Evolutionary conservation across 345 rosid genomes (phyloP), one percentile per base, ranked within the genome.

Genomic region (Eucalyptus camaldulensis): DNA sequence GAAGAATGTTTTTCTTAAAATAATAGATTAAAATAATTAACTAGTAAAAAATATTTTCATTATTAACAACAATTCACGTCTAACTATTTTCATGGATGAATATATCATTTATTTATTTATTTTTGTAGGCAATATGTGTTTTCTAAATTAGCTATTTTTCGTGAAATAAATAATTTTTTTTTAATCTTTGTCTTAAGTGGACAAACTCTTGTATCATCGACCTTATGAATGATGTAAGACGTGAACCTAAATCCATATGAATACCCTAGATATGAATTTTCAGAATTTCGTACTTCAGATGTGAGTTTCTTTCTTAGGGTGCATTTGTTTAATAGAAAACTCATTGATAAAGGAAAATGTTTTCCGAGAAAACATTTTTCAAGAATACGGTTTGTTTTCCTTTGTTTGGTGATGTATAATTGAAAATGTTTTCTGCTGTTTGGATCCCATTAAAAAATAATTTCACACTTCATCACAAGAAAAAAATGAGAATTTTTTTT

Each of bases 91-190:
- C 4, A 21, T 3, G 0, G 44, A 33, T 69, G 11, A 33, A 69
- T 0, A 31, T 69, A 69, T 69, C 31, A 19, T 15, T 50, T 33
- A 67, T 67, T 13, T 69, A 31, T 69, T 16, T 15, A 33, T 69
- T 69, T 69, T 16, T 8, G 13, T 33, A 69, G 37, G 24, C 0
- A 4, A 4, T 49, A 49, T 31, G 19, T 31, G 10, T 33, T 69
- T 5, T 31, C 2, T 21, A 17, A 19, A 72, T 37, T 6, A 10
- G 40, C 3, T 1, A 19, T 72, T 76, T 76, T 37, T 37, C 0
- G 1, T 0, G 44, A 72, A 17, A 72, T 22, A 72, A 72, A 5
- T 10, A 5, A 8, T 53, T 53, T 49, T 49, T 17, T 8, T 16
- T 49, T 4, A 12, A 24, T 8, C 10, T n/a, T n/a, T 31, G 10